Conservation (phyloP, 805 yeast species). For the Monosporozyma aerobia region DNA sequence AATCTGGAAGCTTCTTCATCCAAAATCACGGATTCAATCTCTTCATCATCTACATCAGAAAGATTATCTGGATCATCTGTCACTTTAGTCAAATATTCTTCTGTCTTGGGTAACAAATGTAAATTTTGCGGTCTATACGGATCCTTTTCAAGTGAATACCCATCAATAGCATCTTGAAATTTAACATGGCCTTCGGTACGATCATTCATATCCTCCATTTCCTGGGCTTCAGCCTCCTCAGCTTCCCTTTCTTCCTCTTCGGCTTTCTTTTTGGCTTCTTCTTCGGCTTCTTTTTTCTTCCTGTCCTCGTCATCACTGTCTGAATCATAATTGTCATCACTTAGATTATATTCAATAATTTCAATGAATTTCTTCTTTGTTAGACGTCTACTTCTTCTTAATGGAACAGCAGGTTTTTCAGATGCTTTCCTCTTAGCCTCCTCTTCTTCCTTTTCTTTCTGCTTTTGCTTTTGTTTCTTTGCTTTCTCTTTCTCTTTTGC, state of each 20-base stretch:
- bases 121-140: constrained; percentile 47
- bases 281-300: constrained; percentile 1
- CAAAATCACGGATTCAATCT: constrained; percentile 51
- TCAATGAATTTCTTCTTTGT: constrained; percentile 4
- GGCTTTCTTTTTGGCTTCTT: constrained; percentile 5
- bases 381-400: constrained; percentile 3
- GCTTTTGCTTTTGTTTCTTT: background rate
- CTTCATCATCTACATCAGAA: constrained; percentile 79
- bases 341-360: constrained; percentile 4
- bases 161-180: constrained; percentile 28
- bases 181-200: constrained; percentile 4
- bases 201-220: constrained; percentile 7
- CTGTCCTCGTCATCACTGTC: constrained; percentile 4
- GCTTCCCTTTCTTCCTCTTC: constrained; percentile 3
- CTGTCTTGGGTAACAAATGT: constrained; percentile 49
- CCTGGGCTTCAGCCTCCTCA: constrained; percentile 4
- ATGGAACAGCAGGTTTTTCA: background rate
- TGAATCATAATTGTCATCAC: constrained; percentile 2
- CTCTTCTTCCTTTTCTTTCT: background rate
- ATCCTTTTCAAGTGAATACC: constrained; percentile 31
- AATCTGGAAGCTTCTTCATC: constrained; percentile 58
- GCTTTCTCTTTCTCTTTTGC: constrained; percentile 1
- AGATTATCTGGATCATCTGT: constrained; percentile 53
- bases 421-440: background rate
- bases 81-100: constrained; percentile 42